Conservation (phyloP, 2,329 filamentous ascomycete genomes). For the Curvularia hawaiiensis region DNA sequence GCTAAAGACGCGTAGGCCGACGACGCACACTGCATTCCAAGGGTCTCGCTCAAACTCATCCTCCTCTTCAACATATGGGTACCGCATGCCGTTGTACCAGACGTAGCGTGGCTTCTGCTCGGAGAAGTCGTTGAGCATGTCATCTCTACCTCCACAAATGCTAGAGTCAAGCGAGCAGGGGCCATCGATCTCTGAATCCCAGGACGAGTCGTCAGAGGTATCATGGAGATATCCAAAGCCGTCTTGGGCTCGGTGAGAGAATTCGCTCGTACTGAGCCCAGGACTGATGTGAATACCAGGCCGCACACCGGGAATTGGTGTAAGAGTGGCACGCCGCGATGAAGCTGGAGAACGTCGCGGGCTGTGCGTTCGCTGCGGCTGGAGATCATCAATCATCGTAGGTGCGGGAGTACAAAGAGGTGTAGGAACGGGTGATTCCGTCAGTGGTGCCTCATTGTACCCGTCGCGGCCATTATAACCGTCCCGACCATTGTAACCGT, state of each 20-base stretch:
- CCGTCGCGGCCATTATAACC: constrained; percentile 44
- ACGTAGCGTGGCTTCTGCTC: constrained; percentile 28
- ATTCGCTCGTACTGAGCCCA: constrained; percentile 34
- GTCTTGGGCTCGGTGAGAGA: constrained; percentile 38
- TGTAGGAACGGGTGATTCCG: constrained; percentile 42
- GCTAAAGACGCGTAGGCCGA: constrained; percentile 63
- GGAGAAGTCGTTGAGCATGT: constrained; percentile 14
- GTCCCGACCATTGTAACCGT: constrained; percentile 45
- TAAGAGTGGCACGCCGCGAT: constrained; percentile 45
- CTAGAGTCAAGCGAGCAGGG: constrained; percentile 39
- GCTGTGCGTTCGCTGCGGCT: constrained; percentile 38
- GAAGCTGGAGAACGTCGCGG: constrained; percentile 36
- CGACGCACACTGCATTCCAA: constrained; percentile 66
- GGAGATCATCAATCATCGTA: constrained; percentile 40
- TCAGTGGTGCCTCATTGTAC: constrained; percentile 37
- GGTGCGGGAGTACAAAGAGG: constrained; percentile 29
- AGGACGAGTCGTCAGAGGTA: constrained; percentile 47
- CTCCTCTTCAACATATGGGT: constrained; percentile 41
- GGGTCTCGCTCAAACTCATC: constrained; percentile 57
- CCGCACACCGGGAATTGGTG: constrained; percentile 42
- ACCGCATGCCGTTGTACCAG: constrained; percentile 28
- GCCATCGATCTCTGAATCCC: constrained; percentile 50
- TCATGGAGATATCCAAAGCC: constrained; percentile 38
- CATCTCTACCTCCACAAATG: constrained; percentile 24
- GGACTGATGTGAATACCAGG: constrained; percentile 44